These are phyloP conservation scores for Anisodus acutangulus DNA, from an alignment of 257 asterid species.

Conservation along the genomic window DNA sequence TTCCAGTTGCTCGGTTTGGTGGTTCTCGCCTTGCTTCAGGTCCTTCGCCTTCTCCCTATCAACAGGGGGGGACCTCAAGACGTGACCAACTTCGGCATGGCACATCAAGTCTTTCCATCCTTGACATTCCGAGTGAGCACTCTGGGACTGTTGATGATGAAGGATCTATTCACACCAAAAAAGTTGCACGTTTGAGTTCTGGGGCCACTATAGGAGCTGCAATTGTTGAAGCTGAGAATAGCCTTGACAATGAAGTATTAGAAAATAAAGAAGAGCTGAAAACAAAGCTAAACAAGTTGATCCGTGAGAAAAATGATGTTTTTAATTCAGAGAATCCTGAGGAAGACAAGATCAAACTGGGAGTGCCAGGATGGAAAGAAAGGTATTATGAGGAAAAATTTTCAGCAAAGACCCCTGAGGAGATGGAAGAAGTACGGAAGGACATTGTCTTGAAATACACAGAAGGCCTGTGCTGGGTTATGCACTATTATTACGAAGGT, in stretches of 20 bases:
- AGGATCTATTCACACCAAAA: conserved; percentile 48
- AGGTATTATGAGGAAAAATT: conserved; percentile 94
- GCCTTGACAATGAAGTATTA: conserved; percentile 68
- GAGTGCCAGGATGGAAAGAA: conserved; percentile 94
- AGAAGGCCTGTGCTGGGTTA: conserved; percentile 98
- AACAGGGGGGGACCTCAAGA: conserved; percentile 45
- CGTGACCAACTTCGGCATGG: conserved; percentile 56
- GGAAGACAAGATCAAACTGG: conserved; percentile 94
- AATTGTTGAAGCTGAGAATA: conserved; percentile 86
- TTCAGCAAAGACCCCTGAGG: conserved; percentile 76
- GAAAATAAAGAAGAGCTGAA: conserved; percentile 87
- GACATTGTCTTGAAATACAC: conserved; percentile 86
- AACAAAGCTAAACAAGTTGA: conserved; percentile 69
- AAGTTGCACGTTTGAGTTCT: conserved; percentile 62
- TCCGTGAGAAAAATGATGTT: conserved; percentile 82
- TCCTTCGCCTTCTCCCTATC: conserved; percentile 78
- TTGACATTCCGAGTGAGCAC: conserved; percentile 48
- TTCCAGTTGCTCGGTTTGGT: conserved; percentile 76
- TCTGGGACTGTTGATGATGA: conserved; percentile 44
- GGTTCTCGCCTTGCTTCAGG: conserved; percentile 99
- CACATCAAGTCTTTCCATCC: conserved; percentile 54
- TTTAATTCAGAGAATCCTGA: conserved; percentile 71
- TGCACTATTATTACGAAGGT: conserved; percentile 97
- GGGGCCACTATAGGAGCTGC: conserved; percentile 90
- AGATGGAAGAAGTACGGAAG: conserved; percentile 74